Base-by-base conservation (phyloP, 2,329 filamentous ascomycete species). In the Talaromyces islandicus region DNA sequence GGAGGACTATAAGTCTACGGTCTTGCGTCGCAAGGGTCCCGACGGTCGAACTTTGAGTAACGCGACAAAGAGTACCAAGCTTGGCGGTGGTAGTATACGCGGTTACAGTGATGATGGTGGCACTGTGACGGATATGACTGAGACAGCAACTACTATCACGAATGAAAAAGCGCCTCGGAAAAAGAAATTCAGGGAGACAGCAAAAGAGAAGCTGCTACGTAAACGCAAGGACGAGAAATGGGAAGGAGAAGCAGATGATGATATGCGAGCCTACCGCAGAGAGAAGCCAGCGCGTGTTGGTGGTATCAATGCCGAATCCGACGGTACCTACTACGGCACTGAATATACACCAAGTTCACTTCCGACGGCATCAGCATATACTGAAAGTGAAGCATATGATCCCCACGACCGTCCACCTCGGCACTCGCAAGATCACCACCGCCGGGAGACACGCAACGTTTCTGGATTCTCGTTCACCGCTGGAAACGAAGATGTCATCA, bases 1-100 rank as follows among this genome's bases (percentile, higher is more conserved):
- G 93, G 93, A 97, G 6, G 94, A 99, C 70, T 99, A 99, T 85
- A 97, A 97, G 74, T 88, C 89, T 1, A 97, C 93, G 0, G 94
- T 99, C 1, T 77, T 99, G 52, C 85, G 94, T 48, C 89, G 92
- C 57, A 92, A 89, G 69, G 92, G 92, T 0, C 91, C 92, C 5
- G 92, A 97, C 75, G 93, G 93, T 46, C 92, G 89, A 51, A 87
- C 93, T 1, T 81, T 97, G 4, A 89, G 86, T 59, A 90, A 91
- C 58, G 92, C 90, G 0, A 96, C 92, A 1, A 85, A 86, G 68
- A 88, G 86, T 68, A 97, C 92, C 1, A 83, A 89, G 64, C 83
- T 97, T 0, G 93, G 93, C n/a, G 92, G 91, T 54, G 91, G 91
- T 51, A 93, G 89, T 75, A 77, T 88, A 4, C 85, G 94, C 14